phyloP scores from a whole-genome alignment of 192 early-diverging fungal species.

The Coemansia sp. region DNA sequence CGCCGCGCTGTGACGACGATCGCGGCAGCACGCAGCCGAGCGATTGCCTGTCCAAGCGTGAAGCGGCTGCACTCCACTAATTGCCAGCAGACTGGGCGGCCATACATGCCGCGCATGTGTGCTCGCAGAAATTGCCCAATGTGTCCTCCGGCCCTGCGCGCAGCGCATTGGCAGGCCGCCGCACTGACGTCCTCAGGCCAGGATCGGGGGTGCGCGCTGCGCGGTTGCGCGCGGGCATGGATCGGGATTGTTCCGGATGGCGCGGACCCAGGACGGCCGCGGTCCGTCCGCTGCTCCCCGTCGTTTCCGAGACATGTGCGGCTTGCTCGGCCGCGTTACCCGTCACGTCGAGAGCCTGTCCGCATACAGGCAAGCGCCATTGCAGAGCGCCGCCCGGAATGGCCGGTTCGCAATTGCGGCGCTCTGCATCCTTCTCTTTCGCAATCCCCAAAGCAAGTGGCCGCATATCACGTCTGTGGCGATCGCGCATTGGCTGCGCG shows the following conservation, averaged over 20 bases:
- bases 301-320: background rate
- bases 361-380: background rate
- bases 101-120: background rate
- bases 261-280: background rate
- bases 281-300: background rate
- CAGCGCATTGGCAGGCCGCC: no score
- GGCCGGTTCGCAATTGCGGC: background rate
- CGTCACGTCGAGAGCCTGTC: background rate
- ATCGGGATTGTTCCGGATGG: background rate
- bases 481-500: constrained; percentile 10
- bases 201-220: no score
- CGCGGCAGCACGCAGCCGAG: background rate
- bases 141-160: no score
- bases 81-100: constrained; percentile 4
- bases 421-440: background rate
- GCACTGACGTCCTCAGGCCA: background rate
- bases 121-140: constrained; percentile 1
- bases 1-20: constrained; percentile 1
- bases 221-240: no score
- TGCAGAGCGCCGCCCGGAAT: background rate
- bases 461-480: constrained; percentile 5
- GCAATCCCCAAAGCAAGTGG: background rate
- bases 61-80: no score
- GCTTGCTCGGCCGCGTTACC: background rate
- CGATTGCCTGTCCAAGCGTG: no score